Percentiles rank a stretch among this genome's conserved stretches.
These are phyloP conservation scores for Backusella liffmaniae DNA, from an alignment of 192 early-diverging fungal species.

Conservation along the genomic window DNA sequence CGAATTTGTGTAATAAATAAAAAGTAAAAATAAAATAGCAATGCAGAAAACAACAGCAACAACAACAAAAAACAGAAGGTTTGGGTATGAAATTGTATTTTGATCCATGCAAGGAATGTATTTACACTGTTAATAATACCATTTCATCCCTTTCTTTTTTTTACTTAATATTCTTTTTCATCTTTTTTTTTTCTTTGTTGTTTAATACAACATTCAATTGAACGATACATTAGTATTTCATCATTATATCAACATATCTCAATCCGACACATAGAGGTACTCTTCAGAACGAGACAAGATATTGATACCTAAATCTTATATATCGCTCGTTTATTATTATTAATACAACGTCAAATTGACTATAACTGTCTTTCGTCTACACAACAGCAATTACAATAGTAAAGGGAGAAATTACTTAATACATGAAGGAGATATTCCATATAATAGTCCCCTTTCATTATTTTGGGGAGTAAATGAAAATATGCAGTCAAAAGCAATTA, in stretches of 20 bases:
- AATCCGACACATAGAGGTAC: too few relatives aligned
- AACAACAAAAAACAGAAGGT: not conserved
- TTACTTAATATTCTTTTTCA: not conserved
- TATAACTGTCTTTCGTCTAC: not conserved
- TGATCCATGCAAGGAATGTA: not conserved
- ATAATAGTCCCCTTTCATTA: not conserved
- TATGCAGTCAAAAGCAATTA: slow-evolving; percentile 4
- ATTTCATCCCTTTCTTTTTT: not conserved
- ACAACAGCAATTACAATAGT: not conserved
- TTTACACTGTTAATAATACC: not conserved
- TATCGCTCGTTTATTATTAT: too few relatives aligned
- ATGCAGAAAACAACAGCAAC: not conserved
- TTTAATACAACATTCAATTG: not conserved
- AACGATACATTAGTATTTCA: not conserved
- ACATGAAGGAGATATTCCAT: not conserved
- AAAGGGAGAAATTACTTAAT: not conserved
- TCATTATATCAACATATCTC: too few relatives aligned
- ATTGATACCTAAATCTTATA: too few relatives aligned
- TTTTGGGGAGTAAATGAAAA: not conserved
- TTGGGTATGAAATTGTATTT: not conserved
- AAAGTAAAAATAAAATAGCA: not conserved
- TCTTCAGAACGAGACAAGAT: too few relatives aligned
- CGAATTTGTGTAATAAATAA: not conserved
- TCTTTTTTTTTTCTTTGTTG: not conserved
- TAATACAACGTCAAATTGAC: too few relatives aligned